Evolutionary conservation across 2,329 filamentous ascomycete genomes (phyloP), one percentile per base, ranked within the genome.

Genomic region (Thielaviopsis populi): DNA sequence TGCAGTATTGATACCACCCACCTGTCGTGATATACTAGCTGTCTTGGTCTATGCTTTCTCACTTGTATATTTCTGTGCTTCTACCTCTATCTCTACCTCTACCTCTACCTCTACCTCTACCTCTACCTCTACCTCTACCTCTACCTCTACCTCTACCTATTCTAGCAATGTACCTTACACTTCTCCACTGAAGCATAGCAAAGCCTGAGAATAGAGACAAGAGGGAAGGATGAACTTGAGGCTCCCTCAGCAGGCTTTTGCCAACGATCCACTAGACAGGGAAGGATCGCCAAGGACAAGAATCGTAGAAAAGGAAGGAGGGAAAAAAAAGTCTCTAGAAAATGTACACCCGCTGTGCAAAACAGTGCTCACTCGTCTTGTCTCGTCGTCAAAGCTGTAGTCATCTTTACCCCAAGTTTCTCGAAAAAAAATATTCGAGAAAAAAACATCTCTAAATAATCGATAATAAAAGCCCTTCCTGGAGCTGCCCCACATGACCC

Each of bases 401-500:
- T 33, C 50, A 54, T 54, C 13, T 3, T 33, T 54, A 54, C 50
- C 50, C 50, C 50, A 54, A 54, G 50, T 30, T 17, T 10, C 22
- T 46, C 22, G 13, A 46, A 3, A 43, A 46, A 8, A 60, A 46
- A 27, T 10, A 43, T 27, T 42, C 1, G 19, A 60, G 24, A 19
- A 22, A 30, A 17, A 59, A 40, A 40, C 1, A 24, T 4, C 10
- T 5, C 8, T 24, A 60, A 27, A 60, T 27, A 27, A 61, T 61
- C 40, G 15, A 13, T n/a, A 30, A 42, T n/a, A 1, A 30, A 42
- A 43, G 40, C 13, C 10, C 50, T n/a, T 43, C 33, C 17, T 46
- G 33, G 59, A 61, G 33, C n/a, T 54, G 59, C 59, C 41, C 59
- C 59, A 61, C 59, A 42, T 42, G 33, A 27, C 59, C 40, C 59